phyloP scores from a whole-genome alignment of 2,329 filamentous ascomycete genomes.

The Aureobasidium leucospermi region DNA sequence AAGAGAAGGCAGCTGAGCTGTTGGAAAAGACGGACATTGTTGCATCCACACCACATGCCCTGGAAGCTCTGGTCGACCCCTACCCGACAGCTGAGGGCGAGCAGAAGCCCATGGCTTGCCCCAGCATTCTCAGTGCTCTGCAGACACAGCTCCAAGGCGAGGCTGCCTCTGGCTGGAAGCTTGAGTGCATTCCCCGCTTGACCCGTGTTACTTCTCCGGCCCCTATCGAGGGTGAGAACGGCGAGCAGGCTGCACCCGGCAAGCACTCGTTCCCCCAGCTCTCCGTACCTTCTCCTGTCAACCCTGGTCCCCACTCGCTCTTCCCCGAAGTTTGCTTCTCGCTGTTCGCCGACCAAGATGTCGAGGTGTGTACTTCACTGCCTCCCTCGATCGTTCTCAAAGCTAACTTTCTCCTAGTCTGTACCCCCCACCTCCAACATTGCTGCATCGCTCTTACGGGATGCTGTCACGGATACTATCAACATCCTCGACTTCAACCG shows the following conservation, averaged over 20 bases:
- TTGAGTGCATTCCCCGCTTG: constrained; percentile 55
- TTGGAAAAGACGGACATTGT: constrained; percentile 95
- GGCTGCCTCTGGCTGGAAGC: constrained; percentile 64
- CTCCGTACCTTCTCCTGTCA: constrained; percentile 65
- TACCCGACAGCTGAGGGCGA: constrained; percentile 55
- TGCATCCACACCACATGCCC: constrained; percentile 74
- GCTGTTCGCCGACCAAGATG: constrained; percentile 78
- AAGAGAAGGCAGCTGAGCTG: constrained; percentile 66
- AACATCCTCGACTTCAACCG: constrained; percentile 92
- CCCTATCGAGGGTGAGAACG: constrained; percentile 50
- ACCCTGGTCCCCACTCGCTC: constrained; percentile 64
- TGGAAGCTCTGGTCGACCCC: constrained; percentile 81
- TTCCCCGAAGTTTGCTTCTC: constrained; percentile 95
- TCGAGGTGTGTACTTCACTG: constrained; percentile 41
- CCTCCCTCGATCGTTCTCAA: too few species aligned
- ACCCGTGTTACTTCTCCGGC: constrained; percentile 35
- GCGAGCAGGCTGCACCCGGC: constrained; percentile 36
- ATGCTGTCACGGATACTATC: constrained; percentile 84
- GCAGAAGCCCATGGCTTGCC: constrained; percentile 54
- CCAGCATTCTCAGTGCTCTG: constrained; percentile 71
- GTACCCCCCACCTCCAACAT: constrained; percentile 72
- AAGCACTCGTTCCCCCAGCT: constrained; percentile 77
- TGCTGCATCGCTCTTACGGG: constrained; percentile 74
- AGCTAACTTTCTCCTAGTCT: constrained; percentile 28
- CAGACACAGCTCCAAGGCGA: constrained; percentile 82